Evolutionary conservation across 2,329 filamentous ascomycete genomes (phyloP), one percentile per base, ranked within the genome.

Genomic region (Colletotrichum tropicale): DNA sequence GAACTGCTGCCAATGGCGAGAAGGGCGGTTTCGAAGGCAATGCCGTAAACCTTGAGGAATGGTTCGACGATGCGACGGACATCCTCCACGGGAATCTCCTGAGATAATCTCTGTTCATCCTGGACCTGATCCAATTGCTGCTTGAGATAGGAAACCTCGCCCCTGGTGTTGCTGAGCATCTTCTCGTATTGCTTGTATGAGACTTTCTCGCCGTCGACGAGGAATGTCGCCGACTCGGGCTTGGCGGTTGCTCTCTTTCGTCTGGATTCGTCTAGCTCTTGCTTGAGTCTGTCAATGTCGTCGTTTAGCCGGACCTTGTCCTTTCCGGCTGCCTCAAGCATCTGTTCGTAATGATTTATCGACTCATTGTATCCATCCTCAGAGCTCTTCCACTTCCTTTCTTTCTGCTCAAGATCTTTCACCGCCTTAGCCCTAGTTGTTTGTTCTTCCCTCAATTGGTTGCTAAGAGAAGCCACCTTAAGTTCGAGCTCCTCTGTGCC

Each of bases 121-220:
- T 60, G 21, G 8, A 30, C 43, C 21, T 60, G 32, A 3, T 64
- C 12, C 12, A 75, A 26, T 15, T n/a, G 55, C 6, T 38, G 21
- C 21, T 65, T 18, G 15, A 75, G 26, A 12, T 65, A 9, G 13
- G 15, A 64, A 4, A 15, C 10, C 30, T 75, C 43, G n/a, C 70
- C 73, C 9, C 73, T 73, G 28, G 21, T 58, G 43, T 75, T 75
- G 24, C 26, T n/a, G 43, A 75, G 62, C 9, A 68, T 56, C 48
- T 75, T 75, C 7, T 61, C 70, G 28, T 68, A 75, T 24, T 65
- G 13, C 2, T 62, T 32, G 5, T 24, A 55, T 18, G 70, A 21
- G 12, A 75, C 12, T 16, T 36, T 24, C 24, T 73, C 4, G 56
- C 60, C 34, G 58, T 68, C 43, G 26, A 75, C 70, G 30, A 32